A percentile compares a stretch with the other conserved stretches of the same genome.
Conservation (phyloP, 768 basidiomycete species). For the Podaxis rugospora region DNA sequence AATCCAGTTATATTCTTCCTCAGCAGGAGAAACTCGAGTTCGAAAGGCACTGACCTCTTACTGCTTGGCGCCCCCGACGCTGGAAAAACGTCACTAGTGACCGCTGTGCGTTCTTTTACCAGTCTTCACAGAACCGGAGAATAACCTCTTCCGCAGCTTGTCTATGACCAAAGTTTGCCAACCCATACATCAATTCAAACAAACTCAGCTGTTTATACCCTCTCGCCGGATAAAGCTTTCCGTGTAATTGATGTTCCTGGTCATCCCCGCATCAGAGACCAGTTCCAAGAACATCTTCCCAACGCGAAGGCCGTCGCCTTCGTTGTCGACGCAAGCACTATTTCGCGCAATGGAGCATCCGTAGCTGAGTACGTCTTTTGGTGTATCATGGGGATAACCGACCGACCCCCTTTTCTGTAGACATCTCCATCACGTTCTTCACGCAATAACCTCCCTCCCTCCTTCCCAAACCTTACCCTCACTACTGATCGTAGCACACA, state of each 20-base stretch:
- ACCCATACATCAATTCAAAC: constrained; percentile 78
- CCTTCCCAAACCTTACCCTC: constrained; percentile 61
- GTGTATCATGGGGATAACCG: background rate
- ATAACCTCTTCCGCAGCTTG: constrained; percentile 41
- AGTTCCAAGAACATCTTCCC: constrained; percentile 61
- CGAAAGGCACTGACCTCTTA: constrained; percentile 58
- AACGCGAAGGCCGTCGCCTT: constrained; percentile 68
- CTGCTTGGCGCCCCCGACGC: constrained; percentile 73
- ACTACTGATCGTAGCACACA: constrained; percentile 71
- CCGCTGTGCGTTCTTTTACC: constrained; percentile 45
- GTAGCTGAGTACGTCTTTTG: constrained; percentile 73
- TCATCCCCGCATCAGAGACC: constrained; percentile 76
- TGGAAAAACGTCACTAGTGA: constrained; percentile 78
- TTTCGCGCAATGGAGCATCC: constrained; percentile 68
- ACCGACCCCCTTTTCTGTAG: constrained; percentile 31
- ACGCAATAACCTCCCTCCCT: constrained; percentile 66
- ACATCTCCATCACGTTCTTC: constrained; percentile 69
- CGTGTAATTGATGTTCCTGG: constrained; percentile 75
- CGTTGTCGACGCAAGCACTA: constrained; percentile 73
- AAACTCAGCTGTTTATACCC: constrained; percentile 47
- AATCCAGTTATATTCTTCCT: constrained; percentile 40
- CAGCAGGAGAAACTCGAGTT: constrained; percentile 36
- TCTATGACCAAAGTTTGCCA: constrained; percentile 56
- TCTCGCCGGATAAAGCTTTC: constrained; percentile 41
- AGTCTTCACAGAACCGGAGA: background rate